Base-by-base conservation (phyloP, 2,329 filamentous ascomycete genomes). In the Hymenoscyphus occultus region DNA sequence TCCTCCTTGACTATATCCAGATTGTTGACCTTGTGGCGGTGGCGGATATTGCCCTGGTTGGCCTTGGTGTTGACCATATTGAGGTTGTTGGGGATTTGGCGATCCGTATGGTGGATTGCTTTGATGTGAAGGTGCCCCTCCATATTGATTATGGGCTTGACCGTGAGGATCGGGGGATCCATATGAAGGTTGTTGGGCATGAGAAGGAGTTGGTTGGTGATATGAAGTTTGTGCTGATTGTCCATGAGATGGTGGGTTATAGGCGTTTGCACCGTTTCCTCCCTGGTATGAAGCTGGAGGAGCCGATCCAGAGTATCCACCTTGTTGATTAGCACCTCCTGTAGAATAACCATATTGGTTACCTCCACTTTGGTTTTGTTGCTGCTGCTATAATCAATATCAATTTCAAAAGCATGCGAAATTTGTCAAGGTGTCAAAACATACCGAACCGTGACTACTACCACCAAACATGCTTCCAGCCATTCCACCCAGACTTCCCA, bases 281-380 rank as follows among this genome's bases (percentile, higher is more conserved):
- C 80, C 77, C 71, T 87, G 83, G 74, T 89, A 89, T 6, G 84
- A 82, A 14, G 82, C 76, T n/a, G 86, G 84, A 13, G 89, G 89
- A 48, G 87, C 85, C 64, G 84, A 80, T 63, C 87, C 88, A 57
- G 72, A 66, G 79, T 90, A 91, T 45, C 81, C 80, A 56, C 84
- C 83, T 67, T 81, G 75, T 56, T 83, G 79, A 16, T 59, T 59
- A 39, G 65, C 68, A 28, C 62, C 60, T 56, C 60, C 58, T 56
- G 80, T 84, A 28, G 85, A 86, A 75, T 90, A 90, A 39, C 87
- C 88, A 73, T 84, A 91, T 2, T 65, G 39, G 72, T 83, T 84
- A 68, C 79, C 78, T 79, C 84, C 68, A 35, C 51, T 54, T 16
- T 68, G 66, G 66, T 74, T 67, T 66, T 73, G 40, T 39, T 14